These are phyloP conservation scores for Avicennia marina DNA, from an alignment of 257 asterid species.

Conservation along the genomic window DNA sequence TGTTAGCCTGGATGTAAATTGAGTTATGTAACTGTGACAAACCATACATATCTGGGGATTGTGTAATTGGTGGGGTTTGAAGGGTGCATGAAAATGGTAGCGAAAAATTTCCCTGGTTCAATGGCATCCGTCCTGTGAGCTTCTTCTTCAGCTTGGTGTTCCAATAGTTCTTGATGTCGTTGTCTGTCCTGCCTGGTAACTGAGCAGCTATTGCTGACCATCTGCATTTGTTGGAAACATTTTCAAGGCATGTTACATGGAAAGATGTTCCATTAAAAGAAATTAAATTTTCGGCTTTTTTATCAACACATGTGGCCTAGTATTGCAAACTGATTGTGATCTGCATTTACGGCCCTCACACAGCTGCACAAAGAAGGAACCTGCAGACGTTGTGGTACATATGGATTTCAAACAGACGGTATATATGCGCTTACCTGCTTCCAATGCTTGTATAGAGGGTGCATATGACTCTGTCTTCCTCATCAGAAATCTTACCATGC, in stretches of 20 bases:
- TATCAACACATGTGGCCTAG: too few relatives aligned
- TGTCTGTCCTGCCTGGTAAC: neutral
- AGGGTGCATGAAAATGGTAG: conserved; percentile 22
- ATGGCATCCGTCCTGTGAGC: neutral
- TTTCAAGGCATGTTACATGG: neutral
- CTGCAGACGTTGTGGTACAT: neutral
- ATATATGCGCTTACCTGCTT: conserved; percentile 9
- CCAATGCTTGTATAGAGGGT: conserved; percentile 1
- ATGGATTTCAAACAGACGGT: too few relatives aligned
- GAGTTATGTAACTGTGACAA: conserved; percentile 33
- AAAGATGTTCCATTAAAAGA: neutral
- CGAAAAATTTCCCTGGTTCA: conserved; percentile 26
- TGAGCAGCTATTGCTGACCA: conserved; percentile 1
- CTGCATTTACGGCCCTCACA: too few relatives aligned
- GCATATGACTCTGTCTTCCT: conserved; percentile 5
- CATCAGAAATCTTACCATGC: conserved; percentile 2
- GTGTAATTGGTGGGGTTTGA: conserved; percentile 24
- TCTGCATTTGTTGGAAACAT: neutral
- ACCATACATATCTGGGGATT: too few relatives aligned
- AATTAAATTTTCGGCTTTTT: too few relatives aligned
- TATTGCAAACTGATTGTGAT: too few relatives aligned
- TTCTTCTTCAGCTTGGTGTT: conserved; percentile 9
- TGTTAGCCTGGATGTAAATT: conserved; percentile 16
- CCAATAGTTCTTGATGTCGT: conserved; percentile 2
- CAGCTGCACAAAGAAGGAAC: conserved; percentile 4